Evolutionary conservation across 148 eudicot species (phyloP).

Genomic region (Mesembryanthemum crystallinum): DNA sequence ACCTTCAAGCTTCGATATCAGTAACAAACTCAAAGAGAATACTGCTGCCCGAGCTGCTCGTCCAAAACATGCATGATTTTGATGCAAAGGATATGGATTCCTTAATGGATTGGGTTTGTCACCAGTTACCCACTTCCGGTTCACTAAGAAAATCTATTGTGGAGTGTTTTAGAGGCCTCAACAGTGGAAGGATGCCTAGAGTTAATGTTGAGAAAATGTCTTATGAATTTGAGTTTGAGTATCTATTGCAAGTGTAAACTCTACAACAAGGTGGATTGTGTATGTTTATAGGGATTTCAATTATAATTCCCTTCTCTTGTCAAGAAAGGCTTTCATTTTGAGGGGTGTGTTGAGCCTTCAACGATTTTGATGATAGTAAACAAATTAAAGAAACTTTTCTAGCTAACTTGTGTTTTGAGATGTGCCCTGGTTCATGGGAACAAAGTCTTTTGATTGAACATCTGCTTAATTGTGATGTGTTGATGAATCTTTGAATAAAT

Average conservation of each 20-base stretch:
- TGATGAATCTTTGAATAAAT: too few species aligned
- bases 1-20: constrained; percentile 74
- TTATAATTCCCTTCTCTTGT: too few species aligned
- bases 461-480: too few species aligned
- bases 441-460: too few species aligned
- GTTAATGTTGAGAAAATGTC: constrained; percentile 61
- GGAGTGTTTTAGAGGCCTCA: constrained; percentile 62
- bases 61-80: constrained; percentile 64
- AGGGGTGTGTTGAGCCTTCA: too few species aligned
- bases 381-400: too few species aligned
- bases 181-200: constrained; percentile 32
- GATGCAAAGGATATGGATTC: constrained; percentile 46
- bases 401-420: too few species aligned
- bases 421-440: too few species aligned
- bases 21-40: constrained; percentile 63
- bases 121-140: constrained; percentile 83
- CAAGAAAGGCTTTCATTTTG: too few species aligned
- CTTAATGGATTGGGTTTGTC: constrained; percentile 75
- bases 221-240: constrained; percentile 78
- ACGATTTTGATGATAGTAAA: too few species aligned
- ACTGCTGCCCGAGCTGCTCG: constrained; percentile 66
- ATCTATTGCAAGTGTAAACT: constrained; percentile 47
- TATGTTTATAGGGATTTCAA: too few species aligned
- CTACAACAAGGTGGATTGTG: neutral
- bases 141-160: constrained; percentile 80